phyloP scores from a whole-genome alignment of 768 basidiomycete genomes.

The Trametes cinnabarina region DNA sequence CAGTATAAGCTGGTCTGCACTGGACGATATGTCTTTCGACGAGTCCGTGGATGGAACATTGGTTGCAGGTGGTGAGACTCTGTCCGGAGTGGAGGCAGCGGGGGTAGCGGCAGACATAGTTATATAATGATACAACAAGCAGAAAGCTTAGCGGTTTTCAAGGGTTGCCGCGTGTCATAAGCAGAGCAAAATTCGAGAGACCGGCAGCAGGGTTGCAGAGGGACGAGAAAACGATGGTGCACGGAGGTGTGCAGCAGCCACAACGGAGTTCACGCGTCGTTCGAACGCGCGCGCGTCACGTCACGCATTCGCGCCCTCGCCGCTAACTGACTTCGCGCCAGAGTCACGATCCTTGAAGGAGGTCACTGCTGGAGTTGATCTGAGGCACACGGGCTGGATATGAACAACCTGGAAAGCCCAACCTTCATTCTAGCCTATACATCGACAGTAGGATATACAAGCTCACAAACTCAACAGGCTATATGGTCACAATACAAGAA shows the following conservation, averaged over 20 bases:
- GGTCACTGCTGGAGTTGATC: no score
- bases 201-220: neutral
- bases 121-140: constrained; percentile 11
- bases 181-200: neutral
- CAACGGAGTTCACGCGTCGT: constrained; percentile 2
- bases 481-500: no score
- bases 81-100: constrained; percentile 50
- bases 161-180: neutral
- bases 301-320: neutral
- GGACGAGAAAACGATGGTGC: neutral
- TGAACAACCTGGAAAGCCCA: no score
- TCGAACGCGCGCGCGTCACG: constrained; percentile 16
- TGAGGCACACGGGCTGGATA: no score
- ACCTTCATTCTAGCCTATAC: no score
- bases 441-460: no score
- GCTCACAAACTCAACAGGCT: no score
- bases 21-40: constrained; percentile 41
- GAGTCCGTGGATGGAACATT: constrained; percentile 38
- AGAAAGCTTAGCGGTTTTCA: neutral
- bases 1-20: constrained; percentile 41
- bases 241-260: neutral
- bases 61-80: constrained; percentile 36
- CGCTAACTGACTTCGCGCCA: neutral
- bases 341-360: no score
- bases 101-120: constrained; percentile 52